Evolutionary conservation across 805 yeast species (phyloP).

Genomic region (Wickerhamomyces pijperi): DNA sequence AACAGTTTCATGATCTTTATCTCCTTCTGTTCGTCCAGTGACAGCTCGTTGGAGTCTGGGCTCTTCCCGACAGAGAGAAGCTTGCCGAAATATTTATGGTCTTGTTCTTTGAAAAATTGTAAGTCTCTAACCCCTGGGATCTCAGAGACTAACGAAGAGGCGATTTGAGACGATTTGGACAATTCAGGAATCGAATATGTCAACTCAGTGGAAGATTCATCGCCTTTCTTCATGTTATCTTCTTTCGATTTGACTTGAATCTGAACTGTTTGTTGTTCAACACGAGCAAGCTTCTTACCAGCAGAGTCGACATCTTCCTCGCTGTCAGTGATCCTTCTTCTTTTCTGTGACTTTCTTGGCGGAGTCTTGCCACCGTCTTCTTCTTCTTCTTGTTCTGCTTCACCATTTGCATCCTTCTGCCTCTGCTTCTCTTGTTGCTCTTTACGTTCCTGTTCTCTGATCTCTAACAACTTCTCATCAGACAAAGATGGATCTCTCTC

Average conservation of each 20-base stretch:
- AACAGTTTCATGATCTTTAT: constrained; percentile 51
- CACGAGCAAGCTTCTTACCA: neutral
- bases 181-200: constrained; percentile 46
- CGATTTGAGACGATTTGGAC: constrained; percentile 15
- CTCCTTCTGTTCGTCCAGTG: constrained; percentile 47
- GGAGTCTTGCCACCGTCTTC: constrained; percentile 18
- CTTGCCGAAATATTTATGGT: constrained; percentile 59
- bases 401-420: neutral
- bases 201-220: too few species aligned
- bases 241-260: neutral
- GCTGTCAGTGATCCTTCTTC: constrained; percentile 4
- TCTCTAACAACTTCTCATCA: constrained; percentile 31
- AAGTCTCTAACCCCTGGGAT: constrained; percentile 58
- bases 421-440: constrained; percentile 18
- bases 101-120: constrained; percentile 60
- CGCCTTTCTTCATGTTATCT: too few species aligned
- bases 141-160: constrained; percentile 33
- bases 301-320: constrained; percentile 1
- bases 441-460: constrained; percentile 29
- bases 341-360: constrained; percentile 6
- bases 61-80: constrained; percentile 26
- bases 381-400: constrained; percentile 1
- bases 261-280: neutral
- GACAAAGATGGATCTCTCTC: constrained; percentile 21
- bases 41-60: constrained; percentile 20